Evolutionary conservation across 305 asterid genomes (phyloP).

Genomic region (Withania somnifera): DNA sequence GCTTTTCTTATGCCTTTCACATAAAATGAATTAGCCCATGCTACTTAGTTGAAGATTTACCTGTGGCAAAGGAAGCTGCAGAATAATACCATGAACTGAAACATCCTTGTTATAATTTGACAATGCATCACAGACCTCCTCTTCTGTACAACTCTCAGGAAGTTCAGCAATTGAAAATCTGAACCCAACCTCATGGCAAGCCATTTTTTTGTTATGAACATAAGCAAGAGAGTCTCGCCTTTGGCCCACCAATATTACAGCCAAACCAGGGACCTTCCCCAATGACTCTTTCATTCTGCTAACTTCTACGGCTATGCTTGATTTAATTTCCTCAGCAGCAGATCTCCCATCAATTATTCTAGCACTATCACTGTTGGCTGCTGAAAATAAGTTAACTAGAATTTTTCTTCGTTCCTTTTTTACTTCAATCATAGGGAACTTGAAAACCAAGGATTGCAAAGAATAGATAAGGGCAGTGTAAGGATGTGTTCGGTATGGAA

Average conservation of each 20-base stretch:
- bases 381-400: conserved; percentile 7
- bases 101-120: conserved; percentile 49
- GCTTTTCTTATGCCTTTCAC: neutral
- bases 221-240: conserved; percentile 67
- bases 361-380: conserved; percentile 24
- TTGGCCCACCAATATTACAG: conserved; percentile 75
- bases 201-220: conserved; percentile 60
- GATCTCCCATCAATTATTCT: conserved; percentile 58
- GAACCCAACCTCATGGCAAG: conserved; percentile 83
- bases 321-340: conserved; percentile 62
- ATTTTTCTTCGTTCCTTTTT: conserved; percentile 5
- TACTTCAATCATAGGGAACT: neutral
- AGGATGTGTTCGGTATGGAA: no score
- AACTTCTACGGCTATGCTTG: conserved; percentile 57
- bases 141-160: conserved; percentile 56
- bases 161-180: conserved; percentile 37
- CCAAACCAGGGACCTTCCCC: conserved; percentile 75
- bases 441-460: neutral
- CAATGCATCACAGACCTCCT: conserved; percentile 49
- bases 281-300: conserved; percentile 44
- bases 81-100: conserved; percentile 68
- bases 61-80: conserved; percentile 95
- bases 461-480: neutral
- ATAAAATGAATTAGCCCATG: neutral
- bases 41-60: conserved; percentile 26